These are phyloP conservation scores for Rhynchosporium agropyri DNA, from an alignment of 2,329 filamentous ascomycete genomes.

Conservation along the genomic window DNA sequence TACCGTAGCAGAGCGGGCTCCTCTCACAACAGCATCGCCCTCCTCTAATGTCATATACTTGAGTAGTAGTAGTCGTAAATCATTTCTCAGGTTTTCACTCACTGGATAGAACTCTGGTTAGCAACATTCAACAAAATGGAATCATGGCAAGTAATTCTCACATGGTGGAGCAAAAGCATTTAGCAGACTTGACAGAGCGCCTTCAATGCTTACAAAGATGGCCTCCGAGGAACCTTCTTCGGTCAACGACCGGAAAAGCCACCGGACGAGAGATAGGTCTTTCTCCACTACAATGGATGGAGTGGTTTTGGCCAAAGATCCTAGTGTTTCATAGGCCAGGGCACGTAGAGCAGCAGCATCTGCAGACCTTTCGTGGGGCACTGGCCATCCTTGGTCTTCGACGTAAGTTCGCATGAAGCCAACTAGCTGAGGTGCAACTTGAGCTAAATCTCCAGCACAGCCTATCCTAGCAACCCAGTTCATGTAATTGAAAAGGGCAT, in stretches of 20 bases:
- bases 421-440: constrained; percentile 70
- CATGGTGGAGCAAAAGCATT: constrained; percentile 51
- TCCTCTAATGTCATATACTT: constrained; percentile 64
- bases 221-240: constrained; percentile 75
- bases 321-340: constrained; percentile 88
- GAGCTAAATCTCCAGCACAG: constrained; percentile 58
- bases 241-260: constrained; percentile 82
- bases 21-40: constrained; percentile 60
- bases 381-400: constrained; percentile 81
- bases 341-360: constrained; percentile 71
- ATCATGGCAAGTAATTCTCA: background rate
- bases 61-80: constrained; percentile 58
- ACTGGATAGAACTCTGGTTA: constrained; percentile 30
- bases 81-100: constrained; percentile 41
- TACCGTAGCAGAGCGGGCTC: constrained; percentile 78
- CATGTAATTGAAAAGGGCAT: constrained; percentile 82
- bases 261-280: constrained; percentile 62
- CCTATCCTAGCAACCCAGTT: constrained; percentile 84
- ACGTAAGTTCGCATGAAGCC: constrained; percentile 73
- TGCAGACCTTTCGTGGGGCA: constrained; percentile 57
- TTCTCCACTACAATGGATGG: constrained; percentile 57
- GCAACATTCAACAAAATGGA: background rate
- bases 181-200: constrained; percentile 79
- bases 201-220: constrained; percentile 85
- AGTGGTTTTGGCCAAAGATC: constrained; percentile 71